phyloP scores from a whole-genome alignment of 306 rosid species.

The Casuarina cunninghamiana region DNA sequence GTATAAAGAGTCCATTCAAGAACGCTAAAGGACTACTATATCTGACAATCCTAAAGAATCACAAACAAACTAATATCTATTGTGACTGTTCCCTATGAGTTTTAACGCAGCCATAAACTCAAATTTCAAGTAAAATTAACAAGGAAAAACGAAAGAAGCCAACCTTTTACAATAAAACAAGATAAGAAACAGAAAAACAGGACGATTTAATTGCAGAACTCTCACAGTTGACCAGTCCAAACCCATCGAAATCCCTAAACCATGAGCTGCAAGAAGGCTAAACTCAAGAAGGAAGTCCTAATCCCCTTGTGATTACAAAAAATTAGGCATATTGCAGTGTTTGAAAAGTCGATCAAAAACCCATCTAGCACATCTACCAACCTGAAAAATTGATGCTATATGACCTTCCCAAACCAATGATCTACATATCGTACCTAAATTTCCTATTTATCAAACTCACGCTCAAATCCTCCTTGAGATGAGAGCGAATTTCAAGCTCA shows the following conservation, averaged over 20 bases:
- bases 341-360: neutral
- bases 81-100: neutral
- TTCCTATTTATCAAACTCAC: neutral
- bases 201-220: slow-evolving; percentile 17
- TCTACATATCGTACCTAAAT: neutral
- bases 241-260: neutral
- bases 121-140: neutral
- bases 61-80: neutral
- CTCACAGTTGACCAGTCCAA: slow-evolving; percentile 15
- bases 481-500: neutral
- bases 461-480: neutral
- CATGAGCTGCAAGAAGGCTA: slow-evolving; percentile 4
- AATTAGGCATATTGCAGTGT: neutral
- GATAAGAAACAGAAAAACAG: neutral
- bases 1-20: neutral
- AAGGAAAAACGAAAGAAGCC: neutral
- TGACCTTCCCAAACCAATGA: neutral
- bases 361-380: neutral
- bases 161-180: neutral
- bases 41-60: neutral
- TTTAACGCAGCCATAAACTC: neutral
- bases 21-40: neutral
- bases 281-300: neutral
- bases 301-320: neutral
- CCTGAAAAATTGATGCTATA: neutral